A percentile compares a stretch with the other conserved stretches of the same genome.
phyloP scores from a whole-genome alignment of 2,329 filamentous ascomycete species.

The Diaporthe nobilis region DNA sequence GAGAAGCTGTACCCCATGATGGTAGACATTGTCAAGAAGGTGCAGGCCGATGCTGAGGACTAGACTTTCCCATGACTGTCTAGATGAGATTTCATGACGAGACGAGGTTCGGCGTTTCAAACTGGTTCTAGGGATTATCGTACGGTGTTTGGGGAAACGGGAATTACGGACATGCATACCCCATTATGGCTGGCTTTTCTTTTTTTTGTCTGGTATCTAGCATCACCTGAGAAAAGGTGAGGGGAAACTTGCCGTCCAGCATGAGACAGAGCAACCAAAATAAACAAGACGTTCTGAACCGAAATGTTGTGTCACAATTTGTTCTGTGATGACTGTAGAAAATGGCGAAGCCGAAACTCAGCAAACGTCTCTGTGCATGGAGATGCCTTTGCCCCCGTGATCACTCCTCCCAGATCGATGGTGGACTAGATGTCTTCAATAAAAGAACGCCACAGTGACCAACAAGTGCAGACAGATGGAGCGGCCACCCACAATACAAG shows the following conservation, averaged over 20 bases:
- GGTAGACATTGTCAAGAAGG: conserved; percentile 83
- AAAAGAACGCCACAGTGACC: no score
- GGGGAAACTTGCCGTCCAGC: background rate
- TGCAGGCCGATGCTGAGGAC: conserved; percentile 73
- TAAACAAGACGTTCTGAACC: background rate
- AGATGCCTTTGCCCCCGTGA: background rate
- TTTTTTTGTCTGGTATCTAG: conserved; percentile 12
- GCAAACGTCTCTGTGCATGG: background rate
- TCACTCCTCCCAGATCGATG: background rate
- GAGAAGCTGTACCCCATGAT: conserved; percentile 86
- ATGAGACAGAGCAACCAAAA: conserved; percentile 25
- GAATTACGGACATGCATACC: conserved; percentile 41
- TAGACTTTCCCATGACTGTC: conserved; percentile 8
- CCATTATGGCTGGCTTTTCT: conserved; percentile 30
- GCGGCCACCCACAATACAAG: no score
- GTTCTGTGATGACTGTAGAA: background rate
- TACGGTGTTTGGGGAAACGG: conserved; percentile 39
- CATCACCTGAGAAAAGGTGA: conserved; percentile 17
- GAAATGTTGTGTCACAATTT: no score
- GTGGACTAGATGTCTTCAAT: no score
- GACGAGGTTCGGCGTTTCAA: conserved; percentile 36
- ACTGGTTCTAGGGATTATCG: conserved; percentile 22
- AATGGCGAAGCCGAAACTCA: background rate
- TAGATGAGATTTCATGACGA: conserved; percentile 34
- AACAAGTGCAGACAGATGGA: no score